Evolutionary conservation across 352 stramenopile genomes (phyloP).

Genomic region (Phytophthora boehmeriae): DNA sequence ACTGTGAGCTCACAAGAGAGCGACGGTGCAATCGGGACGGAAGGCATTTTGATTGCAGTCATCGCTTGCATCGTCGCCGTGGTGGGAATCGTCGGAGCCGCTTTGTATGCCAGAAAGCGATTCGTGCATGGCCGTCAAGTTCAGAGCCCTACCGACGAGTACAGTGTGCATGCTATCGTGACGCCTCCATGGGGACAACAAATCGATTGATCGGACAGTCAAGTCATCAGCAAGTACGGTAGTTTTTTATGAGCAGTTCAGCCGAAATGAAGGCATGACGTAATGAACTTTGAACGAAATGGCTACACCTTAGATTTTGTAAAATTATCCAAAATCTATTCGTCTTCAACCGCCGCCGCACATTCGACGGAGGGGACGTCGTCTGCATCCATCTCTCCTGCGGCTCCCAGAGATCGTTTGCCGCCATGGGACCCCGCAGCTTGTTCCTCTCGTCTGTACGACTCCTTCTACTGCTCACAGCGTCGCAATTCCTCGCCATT

Average conservation of each 20-base stretch:
- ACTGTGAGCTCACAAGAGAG: conserved; percentile 10
- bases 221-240: neutral
- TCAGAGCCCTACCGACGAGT: conserved; percentile 17
- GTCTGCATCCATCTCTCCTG: conserved; percentile 1
- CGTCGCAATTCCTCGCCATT: conserved; percentile 2
- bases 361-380: conserved; percentile 5
- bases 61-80: conserved; percentile 23
- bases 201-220: conserved; percentile 7
- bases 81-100: conserved; percentile 20
- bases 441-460: conserved; percentile 4
- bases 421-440: conserved; percentile 11
- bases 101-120: conserved; percentile 25
- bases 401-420: neutral
- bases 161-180: conserved; percentile 25
- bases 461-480: conserved; percentile 7
- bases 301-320: too few relatives aligned
- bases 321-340: neutral
- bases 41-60: conserved; percentile 20
- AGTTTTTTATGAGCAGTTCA: neutral
- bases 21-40: neutral
- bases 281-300: neutral
- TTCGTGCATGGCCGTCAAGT: conserved; percentile 1
- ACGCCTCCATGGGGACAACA: conserved; percentile 19
- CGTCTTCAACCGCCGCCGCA: conserved; percentile 6
- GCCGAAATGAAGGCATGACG: too few relatives aligned